Evolutionary conservation across 371 early-diverging fungal genomes (phyloP), one percentile per base, ranked within the genome.

Genomic region (Fennellomyces sp.): DNA sequence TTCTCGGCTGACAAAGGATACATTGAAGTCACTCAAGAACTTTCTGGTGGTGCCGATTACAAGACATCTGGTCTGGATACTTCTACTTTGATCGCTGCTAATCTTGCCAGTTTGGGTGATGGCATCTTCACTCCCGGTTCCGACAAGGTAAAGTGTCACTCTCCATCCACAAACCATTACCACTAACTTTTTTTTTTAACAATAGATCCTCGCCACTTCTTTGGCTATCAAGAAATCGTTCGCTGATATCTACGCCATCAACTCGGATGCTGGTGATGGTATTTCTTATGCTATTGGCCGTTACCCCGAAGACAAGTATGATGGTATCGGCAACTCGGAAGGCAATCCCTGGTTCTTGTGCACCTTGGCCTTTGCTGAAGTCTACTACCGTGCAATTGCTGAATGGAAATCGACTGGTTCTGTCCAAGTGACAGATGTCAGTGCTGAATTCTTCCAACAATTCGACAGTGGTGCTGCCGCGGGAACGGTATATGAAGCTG

Each of bases 311-410:
- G 92, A 93, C 67, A 70, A 73, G 15, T 92, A 92, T 56, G 72
- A 88, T 51, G 91, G 90, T 19, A 60, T 79, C 38, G 85, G 80
- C 19, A 69, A 13, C 28, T 76, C 79, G 2, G 27, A 52, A 5
- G 92, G 91, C 25, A 90, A 91, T 57, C 92, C 92, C 4, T 91
- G 91, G 94, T 81, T 88, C 35, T 70, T 93, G 12, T 58, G 76
- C 7, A 93, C 92, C 0, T 63, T 76, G 15, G 81, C 83, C 0
- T 51, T 81, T 28, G 85, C 92, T 13, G 91, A 94, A 54, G 61
- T 86, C 13, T 82, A 87, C 50, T 91, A 89, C 67, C 72, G 79
- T 21, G 78, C 78, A 4, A 68, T 75, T 26, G 23, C 54, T 3
- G 71, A 72, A 59, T 76, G 72, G 73, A 49, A 66, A 17, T 36